A percentile compares a stretch with the other conserved stretches of the same genome.
Conservation (phyloP, 2,329 filamentous ascomycete species). For the Xylariaceae sp. region DNA sequence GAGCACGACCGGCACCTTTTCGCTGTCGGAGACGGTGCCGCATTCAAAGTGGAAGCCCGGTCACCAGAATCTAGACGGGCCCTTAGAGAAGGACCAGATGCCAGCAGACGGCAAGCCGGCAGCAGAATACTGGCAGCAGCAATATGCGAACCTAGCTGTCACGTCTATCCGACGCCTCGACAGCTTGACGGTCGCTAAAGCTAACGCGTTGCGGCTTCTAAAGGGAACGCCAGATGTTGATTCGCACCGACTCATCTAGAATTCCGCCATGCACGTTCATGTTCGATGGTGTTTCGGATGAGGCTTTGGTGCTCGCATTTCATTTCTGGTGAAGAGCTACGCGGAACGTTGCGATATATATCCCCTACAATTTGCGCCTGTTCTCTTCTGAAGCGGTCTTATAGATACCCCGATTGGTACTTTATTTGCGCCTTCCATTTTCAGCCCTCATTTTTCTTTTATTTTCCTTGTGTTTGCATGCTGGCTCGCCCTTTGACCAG, state of each 20-base stretch:
- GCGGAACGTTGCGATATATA: too few relatives aligned
- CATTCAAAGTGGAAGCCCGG: conserved; percentile 37
- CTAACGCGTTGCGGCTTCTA: conserved; percentile 13
- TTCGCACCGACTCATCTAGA: conserved; percentile 10
- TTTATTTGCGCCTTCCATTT: too few relatives aligned
- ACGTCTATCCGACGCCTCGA: conserved; percentile 16
- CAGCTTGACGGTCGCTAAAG: conserved; percentile 13
- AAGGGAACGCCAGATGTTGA: conserved; percentile 17
- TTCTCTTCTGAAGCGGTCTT: too few relatives aligned
- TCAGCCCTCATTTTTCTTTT: too few relatives aligned
- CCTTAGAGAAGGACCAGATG: conserved; percentile 20
- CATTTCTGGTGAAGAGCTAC: too few relatives aligned
- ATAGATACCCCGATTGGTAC: too few relatives aligned
- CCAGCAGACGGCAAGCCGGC: conserved; percentile 28
- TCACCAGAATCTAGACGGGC: conserved; percentile 16
- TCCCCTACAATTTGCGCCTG: too few relatives aligned
- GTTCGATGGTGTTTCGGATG: too few relatives aligned
- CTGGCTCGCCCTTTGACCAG: too few relatives aligned
- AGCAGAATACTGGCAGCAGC: conserved; percentile 25
- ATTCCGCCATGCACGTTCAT: too few relatives aligned
- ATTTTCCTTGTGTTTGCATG: too few relatives aligned
- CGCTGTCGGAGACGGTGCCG: conserved; percentile 45
- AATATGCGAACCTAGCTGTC: conserved; percentile 21
- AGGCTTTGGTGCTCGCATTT: too few relatives aligned
- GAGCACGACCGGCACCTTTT: conserved; percentile 46